Evolutionary conservation across 2,329 filamentous ascomycete genomes (phyloP), one percentile per base, ranked within the genome.

Genomic region (Lasiodiplodia hormozganensis): DNA sequence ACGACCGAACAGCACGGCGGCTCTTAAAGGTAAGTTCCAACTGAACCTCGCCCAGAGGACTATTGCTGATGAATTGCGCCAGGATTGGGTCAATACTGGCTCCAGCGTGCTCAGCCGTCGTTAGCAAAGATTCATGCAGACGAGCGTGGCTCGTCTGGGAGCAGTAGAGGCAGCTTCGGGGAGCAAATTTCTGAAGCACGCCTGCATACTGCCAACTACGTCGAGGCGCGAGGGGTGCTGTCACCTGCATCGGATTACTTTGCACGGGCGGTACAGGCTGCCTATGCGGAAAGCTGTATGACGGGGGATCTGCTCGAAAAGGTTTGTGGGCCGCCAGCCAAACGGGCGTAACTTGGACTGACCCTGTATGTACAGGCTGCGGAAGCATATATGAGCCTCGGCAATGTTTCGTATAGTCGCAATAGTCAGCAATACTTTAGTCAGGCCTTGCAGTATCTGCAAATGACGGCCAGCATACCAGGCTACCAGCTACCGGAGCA

Each of bases 241-340:
- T 79, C 85, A 43, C 85, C 85, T 58, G 84, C 85, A 8, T 81
- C 81, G 6, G 85, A 87, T 68, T 86, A 86, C 72, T 80, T 85
- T 66, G 77, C 79, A 56, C 76, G 81, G 67, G 84, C 85, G 25
- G 80, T 85, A 14, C 75, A 79, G 66, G 76, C 79, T 51, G 83
- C 84, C 5, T 77, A 79, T 52, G 71, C 72, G 21, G 79, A 82
- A 69, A 75, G 76, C 6, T 71, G 65, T 6, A 70, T 81, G 7
- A 80, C 77, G 23, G 84, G 84, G 28, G 75, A 80, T 64, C 73
- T 87, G 8, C 77, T 86, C 21, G 76, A 81, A 49, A 79, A 76
- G 43, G 85, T 85, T 73, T 72, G 80, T 52, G 3, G 8, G 21
- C 56, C 34, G 23, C 10, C 8, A 34, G 47, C 36, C 36, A 28